phyloP scores from a whole-genome alignment of 305 asterid genomes.

The Fraxinus angustifolia region DNA sequence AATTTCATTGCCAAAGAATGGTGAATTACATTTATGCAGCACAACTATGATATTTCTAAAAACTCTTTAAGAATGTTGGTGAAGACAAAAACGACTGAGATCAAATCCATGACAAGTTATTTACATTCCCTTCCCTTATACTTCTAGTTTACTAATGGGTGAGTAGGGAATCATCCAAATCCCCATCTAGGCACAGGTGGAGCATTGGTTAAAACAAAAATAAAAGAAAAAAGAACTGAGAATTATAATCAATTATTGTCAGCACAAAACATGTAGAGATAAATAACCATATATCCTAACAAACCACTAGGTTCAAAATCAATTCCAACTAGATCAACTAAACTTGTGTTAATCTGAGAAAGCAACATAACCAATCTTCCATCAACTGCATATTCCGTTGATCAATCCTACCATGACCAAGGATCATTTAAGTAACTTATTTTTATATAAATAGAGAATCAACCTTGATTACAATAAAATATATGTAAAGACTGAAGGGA shows the following conservation, averaged over 20 bases:
- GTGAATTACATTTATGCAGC: conserved; percentile 11
- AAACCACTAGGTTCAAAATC: not conserved
- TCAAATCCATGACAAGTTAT: conserved; percentile 12
- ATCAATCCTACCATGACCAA: not conserved
- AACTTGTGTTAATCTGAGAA: not conserved
- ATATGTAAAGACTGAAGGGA: not conserved
- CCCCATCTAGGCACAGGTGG: not conserved
- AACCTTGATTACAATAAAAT: not conserved
- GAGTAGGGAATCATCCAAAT: not conserved
- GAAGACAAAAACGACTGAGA: conserved; percentile 4
- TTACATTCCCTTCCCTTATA: not conserved
- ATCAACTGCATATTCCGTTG: not conserved
- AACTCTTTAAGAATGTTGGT: conserved; percentile 18
- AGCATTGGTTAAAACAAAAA: not conserved
- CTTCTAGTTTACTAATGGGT: not conserved
- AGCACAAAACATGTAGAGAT: not conserved
- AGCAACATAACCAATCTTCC: not conserved
- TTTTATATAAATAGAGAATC: not conserved
- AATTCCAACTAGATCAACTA: not conserved
- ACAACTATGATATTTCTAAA: conserved; percentile 10
- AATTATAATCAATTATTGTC: not conserved
- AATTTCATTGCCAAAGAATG: conserved; percentile 14
- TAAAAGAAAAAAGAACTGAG: not conserved
- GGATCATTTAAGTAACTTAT: not conserved
- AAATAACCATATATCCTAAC: not conserved